Base-by-base conservation (phyloP, 331 rosid species). In the Saraca asoca region DNA sequence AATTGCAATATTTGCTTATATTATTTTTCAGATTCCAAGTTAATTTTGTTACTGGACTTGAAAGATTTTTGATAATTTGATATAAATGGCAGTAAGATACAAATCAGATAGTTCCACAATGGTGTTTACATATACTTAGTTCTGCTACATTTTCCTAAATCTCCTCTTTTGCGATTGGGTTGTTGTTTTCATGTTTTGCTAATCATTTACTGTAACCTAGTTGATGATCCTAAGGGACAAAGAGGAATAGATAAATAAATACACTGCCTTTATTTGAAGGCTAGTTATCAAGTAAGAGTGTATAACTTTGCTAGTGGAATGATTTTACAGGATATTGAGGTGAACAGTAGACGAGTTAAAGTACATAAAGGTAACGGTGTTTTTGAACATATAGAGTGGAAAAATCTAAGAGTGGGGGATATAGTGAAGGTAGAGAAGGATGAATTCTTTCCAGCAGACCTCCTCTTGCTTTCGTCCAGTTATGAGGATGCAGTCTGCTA, bases 401-500 rank as follows among this genome's bases (percentile, higher is more conserved):
- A 82, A 73, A 77, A 85, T 82, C 87, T 94, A 80, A 85, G 71
- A 59, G 99, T 94, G 73, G 99, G 99, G 41, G 74, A 94, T 78
- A 76, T 90, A 45, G 99, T 86, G 69, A 94, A 75, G 82, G 85
- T 90, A 33, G 82, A 77, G 68, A 94, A 94, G 72, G 88, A 90
- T 19, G 96, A 88, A 72, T 94, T 88, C 81, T 94, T 94, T 78
- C 99, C 99, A 0, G 94, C 97, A 4, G 99, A 94, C 58, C 90
- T 94, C 19, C 53, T 94, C 38, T 81, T 94, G 73, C 96, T 94
- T 71, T 90, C 99, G 1, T 90, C 99, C 19, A 79, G 89, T 82
- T 94, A 85, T 20, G 97, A 88, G n/a, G 99, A 94, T 76, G 91
- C 97, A 59, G 51, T 94, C 46, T 90, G 96, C 83, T 94, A 94